phyloP scores from a whole-genome alignment of 192 early-diverging fungal species.

The Coemansia sp. region DNA sequence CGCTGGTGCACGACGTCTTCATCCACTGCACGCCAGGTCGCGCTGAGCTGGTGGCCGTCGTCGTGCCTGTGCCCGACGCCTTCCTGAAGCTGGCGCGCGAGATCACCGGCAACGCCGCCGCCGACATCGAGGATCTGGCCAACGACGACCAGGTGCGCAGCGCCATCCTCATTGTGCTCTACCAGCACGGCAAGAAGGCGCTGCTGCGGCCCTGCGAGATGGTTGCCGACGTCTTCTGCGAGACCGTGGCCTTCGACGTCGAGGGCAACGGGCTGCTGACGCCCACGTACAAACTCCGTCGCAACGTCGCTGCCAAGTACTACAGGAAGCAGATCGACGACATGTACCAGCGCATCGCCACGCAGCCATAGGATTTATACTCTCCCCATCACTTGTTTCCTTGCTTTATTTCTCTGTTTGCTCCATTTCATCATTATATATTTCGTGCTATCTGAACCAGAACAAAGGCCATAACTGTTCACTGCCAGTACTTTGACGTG shows the following conservation, averaged over 20 bases:
- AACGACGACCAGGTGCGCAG: constrained; percentile 54
- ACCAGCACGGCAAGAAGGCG: constrained; percentile 60
- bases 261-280: constrained; percentile 81
- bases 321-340: constrained; percentile 66
- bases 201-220: constrained; percentile 87
- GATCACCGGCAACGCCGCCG: constrained; percentile 15
- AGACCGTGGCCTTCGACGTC: constrained; percentile 68
- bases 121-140: constrained; percentile 43
- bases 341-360: constrained; percentile 57
- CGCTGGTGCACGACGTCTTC: constrained; percentile 82
- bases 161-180: constrained; percentile 62
- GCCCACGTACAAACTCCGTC: constrained; percentile 87
- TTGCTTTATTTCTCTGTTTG: too few species aligned
- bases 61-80: constrained; percentile 74
- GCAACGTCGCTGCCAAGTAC: constrained; percentile 64
- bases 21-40: constrained; percentile 87
- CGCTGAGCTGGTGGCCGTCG: constrained; percentile 78
- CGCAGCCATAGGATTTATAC: not conserved
- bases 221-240: constrained; percentile 68
- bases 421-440: not conserved
- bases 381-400: not conserved
- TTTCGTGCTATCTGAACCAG: not conserved
- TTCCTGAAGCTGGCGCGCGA: constrained; percentile 64
- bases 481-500: constrained; percentile 53
- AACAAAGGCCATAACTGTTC: not conserved